Conservation (phyloP, 2,329 filamentous ascomycete species). For the Colletotrichum ledebouriae region DNA sequence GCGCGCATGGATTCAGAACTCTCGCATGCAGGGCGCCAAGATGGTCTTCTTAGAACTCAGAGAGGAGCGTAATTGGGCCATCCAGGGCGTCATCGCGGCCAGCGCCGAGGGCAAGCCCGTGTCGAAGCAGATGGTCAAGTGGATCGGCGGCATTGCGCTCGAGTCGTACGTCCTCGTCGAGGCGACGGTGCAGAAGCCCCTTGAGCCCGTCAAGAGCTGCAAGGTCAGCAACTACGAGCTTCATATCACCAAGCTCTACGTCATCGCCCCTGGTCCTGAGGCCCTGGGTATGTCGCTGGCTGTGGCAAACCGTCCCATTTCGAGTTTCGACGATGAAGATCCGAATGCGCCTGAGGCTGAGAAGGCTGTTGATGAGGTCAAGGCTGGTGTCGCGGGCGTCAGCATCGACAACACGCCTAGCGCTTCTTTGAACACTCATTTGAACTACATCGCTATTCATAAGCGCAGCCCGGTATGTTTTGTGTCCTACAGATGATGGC, state of each 20-base stretch:
- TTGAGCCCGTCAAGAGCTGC: slow-evolving; percentile 90
- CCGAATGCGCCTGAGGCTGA: slow-evolving; percentile 50
- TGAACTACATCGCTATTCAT: slow-evolving; percentile 94
- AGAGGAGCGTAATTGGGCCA: slow-evolving; percentile 79
- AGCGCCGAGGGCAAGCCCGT: slow-evolving; percentile 72
- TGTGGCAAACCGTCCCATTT: slow-evolving; percentile 84
- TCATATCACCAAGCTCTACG: slow-evolving; percentile 87
- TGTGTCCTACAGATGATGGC: no score
- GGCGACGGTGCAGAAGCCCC: slow-evolving; percentile 83
- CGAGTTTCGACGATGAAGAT: slow-evolving; percentile 72
- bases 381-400: slow-evolving; percentile 56
- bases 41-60: slow-evolving; percentile 91
- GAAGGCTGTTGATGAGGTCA: slow-evolving; percentile 47
- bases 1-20: slow-evolving; percentile 87
- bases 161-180: slow-evolving; percentile 89
- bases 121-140: slow-evolving; percentile 95
- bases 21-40: slow-evolving; percentile 89
- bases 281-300: slow-evolving; percentile 70
- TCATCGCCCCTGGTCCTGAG: slow-evolving; percentile 75
- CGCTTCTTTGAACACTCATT: slow-evolving; percentile 84
- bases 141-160: slow-evolving; percentile 78
- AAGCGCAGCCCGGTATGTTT: slow-evolving; percentile 76
- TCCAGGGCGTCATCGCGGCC: slow-evolving; percentile 84
- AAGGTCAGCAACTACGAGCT: slow-evolving; percentile 85
- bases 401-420: slow-evolving; percentile 68